phyloP scores from a whole-genome alignment of 169 alveolate genomes.

The Eimeria tenella region DNA sequence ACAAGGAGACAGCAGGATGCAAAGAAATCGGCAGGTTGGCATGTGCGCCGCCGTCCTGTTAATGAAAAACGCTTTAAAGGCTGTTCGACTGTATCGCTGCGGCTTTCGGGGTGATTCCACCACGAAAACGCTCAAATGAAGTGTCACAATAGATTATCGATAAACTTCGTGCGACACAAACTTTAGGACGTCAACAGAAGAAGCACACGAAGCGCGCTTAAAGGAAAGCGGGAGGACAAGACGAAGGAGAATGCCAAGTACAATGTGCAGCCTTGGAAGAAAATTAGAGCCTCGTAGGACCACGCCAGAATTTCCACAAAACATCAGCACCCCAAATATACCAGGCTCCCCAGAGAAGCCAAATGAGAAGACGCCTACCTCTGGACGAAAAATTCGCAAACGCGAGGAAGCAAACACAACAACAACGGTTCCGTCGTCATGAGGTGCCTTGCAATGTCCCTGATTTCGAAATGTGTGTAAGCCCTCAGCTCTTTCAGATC shows the following conservation, averaged over 20 bases:
- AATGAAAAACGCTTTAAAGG: not conserved
- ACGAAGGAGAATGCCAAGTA: no score
- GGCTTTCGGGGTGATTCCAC: no score
- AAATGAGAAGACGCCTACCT: not conserved
- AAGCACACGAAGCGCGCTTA: not conserved
- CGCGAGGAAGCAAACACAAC: conserved; percentile 12
- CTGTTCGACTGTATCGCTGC: not conserved
- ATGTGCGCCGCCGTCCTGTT: no score
- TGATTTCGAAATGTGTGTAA: not conserved
- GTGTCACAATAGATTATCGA: no score
- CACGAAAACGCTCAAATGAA: no score
- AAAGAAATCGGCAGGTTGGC: not conserved
- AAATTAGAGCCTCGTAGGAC: no score
- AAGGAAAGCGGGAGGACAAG: no score
- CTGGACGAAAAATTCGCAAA: conserved; percentile 17
- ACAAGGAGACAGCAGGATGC: not conserved
- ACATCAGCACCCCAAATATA: not conserved
- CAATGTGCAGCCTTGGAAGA: no score
- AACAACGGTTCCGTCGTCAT: not conserved
- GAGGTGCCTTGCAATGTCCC: conserved; percentile 26
- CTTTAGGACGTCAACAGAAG: not conserved
- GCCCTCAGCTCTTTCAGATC: conserved; percentile 18
- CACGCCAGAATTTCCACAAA: not conserved
- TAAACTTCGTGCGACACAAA: no score
- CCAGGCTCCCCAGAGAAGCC: not conserved